Conservation (phyloP, 163 green algal species). For the Scenedesmus sp. region DNA sequence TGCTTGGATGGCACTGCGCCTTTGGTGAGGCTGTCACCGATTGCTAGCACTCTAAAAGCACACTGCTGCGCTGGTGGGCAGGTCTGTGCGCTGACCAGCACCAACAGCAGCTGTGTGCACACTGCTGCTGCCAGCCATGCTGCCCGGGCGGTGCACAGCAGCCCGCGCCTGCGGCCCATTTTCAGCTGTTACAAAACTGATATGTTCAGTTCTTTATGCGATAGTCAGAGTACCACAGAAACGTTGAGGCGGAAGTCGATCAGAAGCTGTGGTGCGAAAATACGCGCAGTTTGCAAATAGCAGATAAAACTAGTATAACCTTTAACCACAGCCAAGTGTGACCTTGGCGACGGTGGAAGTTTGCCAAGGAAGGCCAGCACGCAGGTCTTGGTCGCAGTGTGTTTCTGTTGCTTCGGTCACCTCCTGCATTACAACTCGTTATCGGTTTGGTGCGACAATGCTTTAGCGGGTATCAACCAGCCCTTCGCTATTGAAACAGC, state of each 20-base stretch:
- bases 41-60: conserved; percentile 30
- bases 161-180: neutral
- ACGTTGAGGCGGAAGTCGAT: neutral
- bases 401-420: too few species aligned
- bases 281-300: neutral
- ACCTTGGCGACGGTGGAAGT: neutral
- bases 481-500: too few species aligned
- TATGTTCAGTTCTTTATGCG: neutral
- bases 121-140: neutral
- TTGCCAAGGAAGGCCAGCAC: neutral
- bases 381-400: neutral
- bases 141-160: neutral
- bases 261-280: neutral
- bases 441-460: too few species aligned
- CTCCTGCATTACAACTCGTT: too few species aligned
- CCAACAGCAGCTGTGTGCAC: neutral
- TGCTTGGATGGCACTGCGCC: conserved; percentile 19
- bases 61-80: neutral
- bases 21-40: conserved; percentile 37
- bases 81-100: neutral
- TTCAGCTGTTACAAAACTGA: too few species aligned
- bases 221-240: neutral
- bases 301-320: neutral
- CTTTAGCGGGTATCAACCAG: too few species aligned
- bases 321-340: neutral